Conservation (phyloP, 148 eudicot species). For the Cornus florida region DNA sequence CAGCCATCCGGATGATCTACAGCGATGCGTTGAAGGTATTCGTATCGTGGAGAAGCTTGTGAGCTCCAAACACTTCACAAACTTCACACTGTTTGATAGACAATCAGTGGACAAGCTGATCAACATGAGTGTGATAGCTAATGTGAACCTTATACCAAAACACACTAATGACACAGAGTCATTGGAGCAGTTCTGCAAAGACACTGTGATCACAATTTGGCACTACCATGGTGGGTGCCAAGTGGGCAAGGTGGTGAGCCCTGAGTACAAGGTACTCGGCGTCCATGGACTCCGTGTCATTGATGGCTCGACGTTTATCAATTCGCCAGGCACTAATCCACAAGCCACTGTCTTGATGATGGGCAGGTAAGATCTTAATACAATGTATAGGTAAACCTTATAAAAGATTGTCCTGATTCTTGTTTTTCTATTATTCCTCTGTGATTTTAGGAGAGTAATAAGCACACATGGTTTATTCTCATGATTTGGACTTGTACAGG, state of each 20-base stretch:
- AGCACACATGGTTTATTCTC: not conserved
- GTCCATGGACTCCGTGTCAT: slow-evolving; percentile 65
- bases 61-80: slow-evolving; percentile 43
- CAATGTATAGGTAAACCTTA: not conserved
- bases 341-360: slow-evolving; percentile 98
- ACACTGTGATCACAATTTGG: slow-evolving; percentile 90
- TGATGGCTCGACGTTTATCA: slow-evolving; percentile 72
- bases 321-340: slow-evolving; percentile 96
- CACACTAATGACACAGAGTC: slow-evolving; percentile 68
- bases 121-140: slow-evolving; percentile 75
- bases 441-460: not conserved
- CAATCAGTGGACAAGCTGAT: slow-evolving; percentile 48
- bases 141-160: slow-evolving; percentile 70
- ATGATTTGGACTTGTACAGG: slow-evolving; percentile 38
- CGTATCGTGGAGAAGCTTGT: slow-evolving; percentile 51
- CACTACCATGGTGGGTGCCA: slow-evolving; percentile 98
- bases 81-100: slow-evolving; percentile 41
- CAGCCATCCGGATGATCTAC: slow-evolving; percentile 65
- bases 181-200: slow-evolving; percentile 80
- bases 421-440: no score
- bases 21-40: slow-evolving; percentile 61
- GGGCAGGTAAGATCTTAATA: slow-evolving; percentile 67
- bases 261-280: slow-evolving; percentile 59
- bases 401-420: no score
- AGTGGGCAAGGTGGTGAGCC: slow-evolving; percentile 70